phyloP scores from a whole-genome alignment of 2,329 filamentous ascomycete genomes.

The Diplodia intermedia region DNA sequence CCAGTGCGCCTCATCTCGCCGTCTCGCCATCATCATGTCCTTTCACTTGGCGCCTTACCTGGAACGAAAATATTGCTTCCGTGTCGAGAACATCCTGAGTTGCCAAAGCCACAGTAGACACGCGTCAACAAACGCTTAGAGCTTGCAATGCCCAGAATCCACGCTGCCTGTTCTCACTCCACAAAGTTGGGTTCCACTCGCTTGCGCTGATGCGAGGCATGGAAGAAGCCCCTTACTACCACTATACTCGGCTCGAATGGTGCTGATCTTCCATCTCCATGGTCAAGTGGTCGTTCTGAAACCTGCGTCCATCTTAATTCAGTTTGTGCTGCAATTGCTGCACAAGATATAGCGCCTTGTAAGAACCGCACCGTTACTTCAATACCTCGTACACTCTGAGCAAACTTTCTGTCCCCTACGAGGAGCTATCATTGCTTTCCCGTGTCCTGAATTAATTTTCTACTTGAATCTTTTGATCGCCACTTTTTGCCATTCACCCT shows the following conservation, averaged over 20 bases:
- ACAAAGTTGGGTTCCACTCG: neutral
- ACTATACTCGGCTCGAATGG: neutral
- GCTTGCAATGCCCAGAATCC: neutral
- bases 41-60: neutral
- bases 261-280: neutral
- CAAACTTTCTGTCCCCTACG: neutral
- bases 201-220: neutral
- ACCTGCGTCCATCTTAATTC: neutral
- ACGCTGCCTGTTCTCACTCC: neutral
- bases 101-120: neutral
- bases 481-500: neutral
- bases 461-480: neutral
- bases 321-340: constrained; percentile 9
- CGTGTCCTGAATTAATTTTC: neutral
- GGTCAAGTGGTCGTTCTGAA: neutral
- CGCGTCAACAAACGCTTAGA: constrained; percentile 25
- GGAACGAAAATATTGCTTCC: neutral
- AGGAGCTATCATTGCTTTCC: neutral
- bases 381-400: neutral
- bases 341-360: constrained; percentile 5
- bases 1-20: constrained; percentile 20
- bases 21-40: constrained; percentile 26
- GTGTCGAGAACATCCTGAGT: neutral
- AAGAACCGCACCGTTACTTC: neutral
- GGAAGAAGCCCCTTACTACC: neutral